A percentile compares a stretch with the other conserved stretches of the same genome.
These are phyloP conservation scores for Shiraia bambusicola DNA, from an alignment of 2,329 filamentous ascomycete genomes.

Conservation along the genomic window DNA sequence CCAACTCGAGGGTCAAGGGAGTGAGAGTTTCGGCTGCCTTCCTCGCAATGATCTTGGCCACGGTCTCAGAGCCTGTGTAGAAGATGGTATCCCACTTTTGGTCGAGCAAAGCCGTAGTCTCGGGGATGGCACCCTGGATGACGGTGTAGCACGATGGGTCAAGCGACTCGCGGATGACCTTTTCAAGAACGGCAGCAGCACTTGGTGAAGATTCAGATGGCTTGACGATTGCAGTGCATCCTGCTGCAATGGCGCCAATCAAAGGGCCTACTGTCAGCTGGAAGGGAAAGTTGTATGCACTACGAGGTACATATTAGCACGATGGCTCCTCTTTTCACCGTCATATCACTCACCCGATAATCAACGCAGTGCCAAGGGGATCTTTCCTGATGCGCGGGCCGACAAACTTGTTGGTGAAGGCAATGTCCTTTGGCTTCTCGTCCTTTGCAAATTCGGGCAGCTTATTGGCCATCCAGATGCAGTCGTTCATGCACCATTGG, in stretches of 20 bases:
- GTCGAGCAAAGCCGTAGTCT: conserved; percentile 79
- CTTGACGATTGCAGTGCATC: conserved; percentile 88
- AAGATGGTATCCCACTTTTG: conserved; percentile 98
- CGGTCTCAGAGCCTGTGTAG: conserved; percentile 79
- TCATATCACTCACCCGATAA: conserved; percentile 67
- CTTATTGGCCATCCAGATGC: conserved; percentile 74
- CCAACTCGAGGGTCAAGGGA: conserved; percentile 85
- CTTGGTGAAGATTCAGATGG: conserved; percentile 80
- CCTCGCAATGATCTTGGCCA: conserved; percentile 63
- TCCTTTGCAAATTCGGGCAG: conserved; percentile 82
- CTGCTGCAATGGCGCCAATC: conserved; percentile 87
- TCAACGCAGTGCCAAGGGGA: conserved; percentile 76
- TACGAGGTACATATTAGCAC: conserved; percentile 25
- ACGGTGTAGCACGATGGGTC: conserved; percentile 75
- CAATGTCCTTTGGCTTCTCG: conserved; percentile 70
- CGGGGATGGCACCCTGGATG: conserved; percentile 77
- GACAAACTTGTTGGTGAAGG: conserved; percentile 67
- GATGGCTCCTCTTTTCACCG: not conserved
- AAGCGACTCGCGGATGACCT: conserved; percentile 73
- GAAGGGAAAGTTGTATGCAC: conserved; percentile 90
- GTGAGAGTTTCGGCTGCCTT: conserved; percentile 63
- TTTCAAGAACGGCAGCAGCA: conserved; percentile 75
- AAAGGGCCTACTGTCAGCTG: conserved; percentile 76
- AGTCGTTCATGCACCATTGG: conserved; percentile 77
- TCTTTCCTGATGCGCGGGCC: conserved; percentile 80